phyloP scores from a whole-genome alignment of 129 eudicot genomes.

The Rutidosis leptorrhynchoides region DNA sequence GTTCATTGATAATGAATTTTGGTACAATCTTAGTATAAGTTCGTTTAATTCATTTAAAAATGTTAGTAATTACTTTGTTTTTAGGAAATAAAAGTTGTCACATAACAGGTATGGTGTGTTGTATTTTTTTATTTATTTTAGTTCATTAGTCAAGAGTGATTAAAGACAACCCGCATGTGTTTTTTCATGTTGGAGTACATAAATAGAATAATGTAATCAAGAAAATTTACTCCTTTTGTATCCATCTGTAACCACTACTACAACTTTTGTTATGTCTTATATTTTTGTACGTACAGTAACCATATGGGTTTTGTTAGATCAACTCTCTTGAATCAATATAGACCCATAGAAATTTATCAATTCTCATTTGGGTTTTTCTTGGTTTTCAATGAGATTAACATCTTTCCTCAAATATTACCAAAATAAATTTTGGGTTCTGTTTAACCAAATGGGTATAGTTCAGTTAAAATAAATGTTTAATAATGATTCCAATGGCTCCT shows the following conservation, averaged over 20 bases:
- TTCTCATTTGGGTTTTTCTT: constrained; percentile 1
- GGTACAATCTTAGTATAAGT: background rate
- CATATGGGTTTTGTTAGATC: constrained; percentile 15
- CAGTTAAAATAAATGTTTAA: too few species aligned
- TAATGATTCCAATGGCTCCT: constrained; percentile 37
- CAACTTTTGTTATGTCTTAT: constrained; percentile 18
- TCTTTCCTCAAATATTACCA: background rate
- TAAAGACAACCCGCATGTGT: constrained; percentile 27
- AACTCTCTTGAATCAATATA: background rate
- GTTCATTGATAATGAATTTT: background rate
- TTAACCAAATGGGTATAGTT: constrained; percentile 15
- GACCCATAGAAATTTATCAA: background rate
- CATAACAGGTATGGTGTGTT: constrained; percentile 7
- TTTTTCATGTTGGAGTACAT: background rate
- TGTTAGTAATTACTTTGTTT: background rate
- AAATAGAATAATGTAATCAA: too few species aligned
- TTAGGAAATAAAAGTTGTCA: background rate
- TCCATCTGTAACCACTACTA: constrained; percentile 32
- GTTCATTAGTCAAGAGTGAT: constrained; percentile 10
- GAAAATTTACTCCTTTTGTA: constrained; percentile 31
- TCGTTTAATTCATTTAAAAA: background rate
- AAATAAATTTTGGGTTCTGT: background rate
- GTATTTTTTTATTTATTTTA: constrained; percentile 13
- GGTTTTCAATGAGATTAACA: background rate
- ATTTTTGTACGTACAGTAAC: constrained; percentile 1